Evolutionary conservation across 371 early-diverging fungal species (phyloP), one percentile per base, ranked within the genome.

Genomic region (Mucor irregularis): DNA sequence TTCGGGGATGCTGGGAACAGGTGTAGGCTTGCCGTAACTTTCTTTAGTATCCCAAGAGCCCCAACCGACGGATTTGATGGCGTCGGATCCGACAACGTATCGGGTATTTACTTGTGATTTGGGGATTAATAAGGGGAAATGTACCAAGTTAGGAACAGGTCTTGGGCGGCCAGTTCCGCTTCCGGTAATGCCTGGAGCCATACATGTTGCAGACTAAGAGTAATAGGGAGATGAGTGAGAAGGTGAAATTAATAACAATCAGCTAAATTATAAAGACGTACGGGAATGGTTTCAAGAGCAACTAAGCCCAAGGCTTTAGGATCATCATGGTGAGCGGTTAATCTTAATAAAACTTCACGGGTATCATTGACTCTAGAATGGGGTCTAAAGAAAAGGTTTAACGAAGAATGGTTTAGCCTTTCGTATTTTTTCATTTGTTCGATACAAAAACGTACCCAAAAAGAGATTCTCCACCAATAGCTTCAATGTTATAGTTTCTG

Each of bases 171-270:
- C 84, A 13, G 61, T 43, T 10, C 85, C 87, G 33, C 81, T 73
- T 24, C 84, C 86, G 17, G 74, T 87, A 44, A 90, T 88, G 16
- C 89, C 90, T 0, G 90, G 90, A 8, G 85, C 87, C 83, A 88
- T 90, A 45, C 86, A 85, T 7, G 90, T 90, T 9, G 87, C 90
- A 17, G 84, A 65, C 82, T 84, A 59, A 6, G 13, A 24, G n/a
- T n/a, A n/a, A n/a, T n/a, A n/a, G n/a, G n/a, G n/a, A n/a, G n/a
- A n/a, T n/a, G n/a, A n/a, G n/a, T n/a, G n/a, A n/a, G n/a, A n/a
- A n/a, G n/a, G n/a, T n/a, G n/a, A n/a, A n/a, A n/a, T n/a, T n/a
- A n/a, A n/a, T n/a, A n/a, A n/a, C n/a, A 8, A 37, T 16, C 4
- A 11, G 28, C 19, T 14, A 25, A 17, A 19, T 29, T 3, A 28